Evolutionary conservation across 176 grass and related monocot genomes (phyloP), one percentile per base, ranked within the genome.

Genomic region (Rhynchospora tenuis): DNA sequence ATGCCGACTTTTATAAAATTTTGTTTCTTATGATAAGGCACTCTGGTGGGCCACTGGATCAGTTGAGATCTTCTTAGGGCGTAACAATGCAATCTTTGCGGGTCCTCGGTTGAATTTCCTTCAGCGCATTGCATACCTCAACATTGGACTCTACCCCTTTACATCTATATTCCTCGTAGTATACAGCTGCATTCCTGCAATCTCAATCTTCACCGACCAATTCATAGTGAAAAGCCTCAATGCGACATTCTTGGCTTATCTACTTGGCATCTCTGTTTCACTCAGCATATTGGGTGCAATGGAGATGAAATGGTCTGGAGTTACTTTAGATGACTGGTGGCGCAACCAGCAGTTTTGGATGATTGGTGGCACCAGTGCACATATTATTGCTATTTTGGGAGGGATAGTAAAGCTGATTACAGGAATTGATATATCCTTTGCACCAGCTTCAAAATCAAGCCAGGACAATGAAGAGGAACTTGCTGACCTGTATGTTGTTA

Each of bases 281-380:
- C 80, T 82, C 65, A 66, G 44, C 2, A 61, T 64, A 24, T 12
- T 82, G 12, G 80, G 60, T 2, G 29, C 66, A 12, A 60, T 82
- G 16, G 80, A 82, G 22, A 82, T 67, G 20, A 82, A 51, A 47
- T 82, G 60, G 80, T 82, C 80, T 15, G 80, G 80, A 22, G 28
- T 82, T 22, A 82, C 80, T 11, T 47, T 82, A n/a, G 80, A 82
- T 50, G 80, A 82, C 17, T 82, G 80, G 80, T 82, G 80, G 80
- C 80, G 80, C 22, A 82, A 82, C 8, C 60, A 82, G 60, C 80
- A 82, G 17, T 82, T 82, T 11, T 82, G 80, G 80, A 82, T 82
- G 80, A 82, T 82, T 28, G 80, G 80, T 7, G 60, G 80, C n/a
- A 82, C 80, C 6, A 82, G 80, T 63, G 80, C 80, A 0, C 80